A percentile compares a stretch with the other conserved stretches of the same genome.
Conservation (phyloP, 1,139 yeast species). For the Pichia cactophila region DNA sequence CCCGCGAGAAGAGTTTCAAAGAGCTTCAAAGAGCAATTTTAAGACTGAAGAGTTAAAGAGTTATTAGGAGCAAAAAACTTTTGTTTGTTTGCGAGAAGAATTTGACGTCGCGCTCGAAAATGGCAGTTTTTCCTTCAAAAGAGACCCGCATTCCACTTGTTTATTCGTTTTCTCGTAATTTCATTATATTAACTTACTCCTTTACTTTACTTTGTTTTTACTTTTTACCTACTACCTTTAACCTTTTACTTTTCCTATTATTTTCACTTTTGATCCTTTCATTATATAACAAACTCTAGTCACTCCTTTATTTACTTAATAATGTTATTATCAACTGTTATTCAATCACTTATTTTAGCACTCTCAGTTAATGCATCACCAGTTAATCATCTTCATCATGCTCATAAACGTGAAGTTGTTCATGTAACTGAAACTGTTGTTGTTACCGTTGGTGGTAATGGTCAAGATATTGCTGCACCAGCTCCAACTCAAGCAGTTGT, state of each 20-base stretch:
- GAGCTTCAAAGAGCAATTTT: too few relatives aligned
- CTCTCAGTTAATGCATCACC: slow-evolving; percentile 32
- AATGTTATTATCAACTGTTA: slow-evolving; percentile 24
- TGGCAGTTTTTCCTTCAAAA: too few relatives aligned
- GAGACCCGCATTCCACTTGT: too few relatives aligned
- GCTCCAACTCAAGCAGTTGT: slow-evolving; percentile 25
- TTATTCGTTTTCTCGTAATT: too few relatives aligned
- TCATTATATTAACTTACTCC: too few relatives aligned
- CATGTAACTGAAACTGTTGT: slow-evolving; percentile 36
- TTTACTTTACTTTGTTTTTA: too few relatives aligned
- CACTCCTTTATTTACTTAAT: slow-evolving; percentile 5
- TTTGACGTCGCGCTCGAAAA: too few relatives aligned
- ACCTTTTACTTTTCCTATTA: neutral
- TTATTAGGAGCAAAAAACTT: too few relatives aligned
- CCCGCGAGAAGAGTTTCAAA: too few relatives aligned
- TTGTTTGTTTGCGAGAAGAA: too few relatives aligned
- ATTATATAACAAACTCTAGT: slow-evolving; percentile 3
- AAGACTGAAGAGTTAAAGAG: too few relatives aligned
- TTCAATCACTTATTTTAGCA: slow-evolving; percentile 30
- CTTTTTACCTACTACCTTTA: too few relatives aligned
- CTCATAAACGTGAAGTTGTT: slow-evolving; percentile 40
- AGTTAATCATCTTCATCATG: slow-evolving; percentile 31
- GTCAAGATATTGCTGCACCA: slow-evolving; percentile 24
- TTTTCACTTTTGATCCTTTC: neutral
- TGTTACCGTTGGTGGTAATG: slow-evolving; percentile 32